phyloP scores from a whole-genome alignment of 176 grass and related monocot genomes.

The Triticum monococcum region DNA sequence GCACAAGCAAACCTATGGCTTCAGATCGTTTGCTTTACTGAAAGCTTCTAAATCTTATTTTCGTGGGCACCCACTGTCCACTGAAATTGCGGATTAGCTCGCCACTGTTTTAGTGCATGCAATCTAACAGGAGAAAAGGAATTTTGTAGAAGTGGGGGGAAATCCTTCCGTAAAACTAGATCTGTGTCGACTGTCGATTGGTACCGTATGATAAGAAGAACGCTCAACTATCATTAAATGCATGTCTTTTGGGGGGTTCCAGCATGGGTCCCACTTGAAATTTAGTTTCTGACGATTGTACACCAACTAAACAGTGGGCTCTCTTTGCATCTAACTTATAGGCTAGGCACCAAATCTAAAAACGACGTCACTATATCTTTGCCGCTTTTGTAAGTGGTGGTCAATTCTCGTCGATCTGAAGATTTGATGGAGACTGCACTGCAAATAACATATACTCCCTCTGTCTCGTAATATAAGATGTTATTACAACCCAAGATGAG shows the following conservation, averaged over 20 bases:
- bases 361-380: background rate
- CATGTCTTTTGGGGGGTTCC: background rate
- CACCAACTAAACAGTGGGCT: background rate
- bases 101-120: slow-evolving; percentile 2
- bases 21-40: slow-evolving; percentile 21
- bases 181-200: background rate
- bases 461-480: too few species aligned
- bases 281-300: background rate
- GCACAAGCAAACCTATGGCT: slow-evolving; percentile 10
- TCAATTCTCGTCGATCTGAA: background rate
- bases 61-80: background rate
- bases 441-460: background rate
- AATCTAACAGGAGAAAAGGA: background rate
- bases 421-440: background rate
- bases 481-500: too few species aligned
- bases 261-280: background rate
- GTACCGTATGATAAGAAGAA: background rate
- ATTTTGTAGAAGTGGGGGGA: background rate
- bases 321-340: background rate
- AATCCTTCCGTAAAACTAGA: background rate
- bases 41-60: slow-evolving; percentile 14
- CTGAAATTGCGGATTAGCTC: background rate
- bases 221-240: background rate
- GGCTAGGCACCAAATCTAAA: background rate
- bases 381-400: background rate